Percentiles rank a stretch among this genome's conserved stretches.
Conservation (phyloP, 176 grass and related monocot genomes). For the Luzula sylvatica region DNA sequence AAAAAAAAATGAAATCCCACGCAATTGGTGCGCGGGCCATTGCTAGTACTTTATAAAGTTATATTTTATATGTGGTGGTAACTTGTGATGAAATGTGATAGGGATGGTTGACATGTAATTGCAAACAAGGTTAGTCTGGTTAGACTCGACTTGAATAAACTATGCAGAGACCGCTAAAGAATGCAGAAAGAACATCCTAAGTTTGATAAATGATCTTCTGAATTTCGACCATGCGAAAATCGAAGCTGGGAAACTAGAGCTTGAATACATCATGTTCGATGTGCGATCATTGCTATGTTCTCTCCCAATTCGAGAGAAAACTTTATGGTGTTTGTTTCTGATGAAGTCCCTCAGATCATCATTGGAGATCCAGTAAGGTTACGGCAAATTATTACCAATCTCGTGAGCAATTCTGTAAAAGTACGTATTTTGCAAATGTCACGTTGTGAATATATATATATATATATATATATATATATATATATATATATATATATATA, state of each 20-base stretch:
- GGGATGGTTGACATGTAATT: slow-evolving; percentile 96
- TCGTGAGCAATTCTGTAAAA: slow-evolving; percentile 88
- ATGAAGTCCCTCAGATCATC: slow-evolving; percentile 65
- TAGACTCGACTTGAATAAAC: slow-evolving; percentile 67
- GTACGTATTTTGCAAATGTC: slow-evolving; percentile 54
- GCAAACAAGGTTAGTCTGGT: slow-evolving; percentile 78
- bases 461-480: no score
- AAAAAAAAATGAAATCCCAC: no score
- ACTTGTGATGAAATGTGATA: slow-evolving; percentile 12
- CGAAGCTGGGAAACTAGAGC: slow-evolving; percentile 87
- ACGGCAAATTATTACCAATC: slow-evolving; percentile 88
- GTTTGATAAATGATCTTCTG: slow-evolving; percentile 92
- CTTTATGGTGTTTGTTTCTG: slow-evolving; percentile 86
- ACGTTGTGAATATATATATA: no score
- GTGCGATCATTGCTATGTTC: slow-evolving; percentile 77
- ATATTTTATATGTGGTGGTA: no score
- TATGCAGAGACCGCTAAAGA: slow-evolving; percentile 75
- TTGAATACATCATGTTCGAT: slow-evolving; percentile 75
- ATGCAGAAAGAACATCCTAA: slow-evolving; percentile 74
- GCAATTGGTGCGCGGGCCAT: no score
- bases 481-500: no score
- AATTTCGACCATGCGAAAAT: slow-evolving; percentile 95
- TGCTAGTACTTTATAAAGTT: no score
- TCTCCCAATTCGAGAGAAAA: slow-evolving; percentile 91
- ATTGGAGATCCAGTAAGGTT: slow-evolving; percentile 84